Evolutionary conservation across 768 basidiomycete species (phyloP), one percentile per base, ranked within the genome.

Genomic region (Suillus discolor): DNA sequence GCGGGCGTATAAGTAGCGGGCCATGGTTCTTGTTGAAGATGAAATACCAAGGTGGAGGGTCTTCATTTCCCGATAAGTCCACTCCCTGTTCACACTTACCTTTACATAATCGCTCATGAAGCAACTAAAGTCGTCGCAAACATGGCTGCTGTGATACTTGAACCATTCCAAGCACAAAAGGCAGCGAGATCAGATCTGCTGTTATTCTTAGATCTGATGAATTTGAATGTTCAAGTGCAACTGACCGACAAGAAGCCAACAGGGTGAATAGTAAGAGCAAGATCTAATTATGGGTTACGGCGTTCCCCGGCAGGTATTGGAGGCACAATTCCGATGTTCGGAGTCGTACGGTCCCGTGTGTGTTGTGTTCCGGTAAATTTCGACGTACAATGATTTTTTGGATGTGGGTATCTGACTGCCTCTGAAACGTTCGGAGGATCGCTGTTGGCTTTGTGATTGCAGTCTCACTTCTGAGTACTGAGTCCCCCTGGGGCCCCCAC

Each of bases 261-360:
- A 31, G 23, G 25, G 11, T 31, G 53, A 25, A 51, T 51, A 51
- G 13, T 6, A 12, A 51, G 7, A 31, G 9, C 16, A 54, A 18
- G 16, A 31, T 18, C 53, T 51, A 25, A 28, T 16, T 16, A 51
- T 51, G 25, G 28, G 51, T 31, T 16, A 4, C 49, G 1, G 51
- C 51, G 51, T 51, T 15, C 16, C 16, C 6, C 49, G 2, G 51
- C 16, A 31, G 9, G 67, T 18, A 20, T 45, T 28, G 18, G 70
- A 67, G 51, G 54, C 65, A 36, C 68, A 69, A 66, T 64, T 63
- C 15, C 70, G 36, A 38, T 45, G 51, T 12, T 71, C 62, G 3
- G 39, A 1, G 6, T 16, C 4, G 62, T 57, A 49, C 68, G 47
- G 62, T 66, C 15, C 45, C 64, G 25, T 1, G 9, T 62, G 23